Percentiles rank a stretch among this genome's conserved stretches.
Evolutionary conservation across 2,329 filamentous ascomycete species (phyloP).

Genomic region (Ascochyta clinopodiicola): DNA sequence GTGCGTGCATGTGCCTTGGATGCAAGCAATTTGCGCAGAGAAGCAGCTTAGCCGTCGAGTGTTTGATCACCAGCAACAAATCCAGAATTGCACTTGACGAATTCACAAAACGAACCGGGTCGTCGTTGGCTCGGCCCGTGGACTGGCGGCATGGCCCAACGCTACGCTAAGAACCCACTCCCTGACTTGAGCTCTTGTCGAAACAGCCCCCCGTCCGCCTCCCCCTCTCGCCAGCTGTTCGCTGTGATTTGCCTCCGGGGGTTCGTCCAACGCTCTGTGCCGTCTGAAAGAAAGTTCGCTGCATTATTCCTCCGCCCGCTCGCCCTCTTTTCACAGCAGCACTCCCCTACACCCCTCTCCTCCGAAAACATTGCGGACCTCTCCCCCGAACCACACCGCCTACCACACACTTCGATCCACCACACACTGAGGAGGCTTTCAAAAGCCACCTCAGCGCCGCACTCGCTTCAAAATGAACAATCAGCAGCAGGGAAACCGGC

Average conservation of each 20-base stretch:
- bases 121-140: constrained; percentile 16
- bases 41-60: neutral
- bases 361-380: constrained; percentile 27
- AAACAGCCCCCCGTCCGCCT: constrained; percentile 24
- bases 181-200: constrained; percentile 36
- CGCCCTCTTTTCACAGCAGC: constrained; percentile 19
- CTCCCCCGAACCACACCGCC: constrained; percentile 17
- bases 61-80: constrained; percentile 1
- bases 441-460: constrained; percentile 13
- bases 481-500: constrained; percentile 52
- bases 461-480: constrained; percentile 42
- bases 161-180: constrained; percentile 22
- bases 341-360: constrained; percentile 13
- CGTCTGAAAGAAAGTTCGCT: constrained; percentile 24
- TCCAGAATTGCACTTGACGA: neutral
- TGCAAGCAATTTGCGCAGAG: neutral
- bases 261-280: constrained; percentile 20
- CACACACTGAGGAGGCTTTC: constrained; percentile 9
- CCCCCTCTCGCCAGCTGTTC: constrained; percentile 24
- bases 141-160: constrained; percentile 17
- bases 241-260: constrained; percentile 20
- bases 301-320: constrained; percentile 15
- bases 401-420: constrained; percentile 9
- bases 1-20: constrained; percentile 1
- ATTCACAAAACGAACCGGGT: constrained; percentile 11